Conservation (phyloP, 106 monocot species). For the Agapanthus africanus region DNA sequence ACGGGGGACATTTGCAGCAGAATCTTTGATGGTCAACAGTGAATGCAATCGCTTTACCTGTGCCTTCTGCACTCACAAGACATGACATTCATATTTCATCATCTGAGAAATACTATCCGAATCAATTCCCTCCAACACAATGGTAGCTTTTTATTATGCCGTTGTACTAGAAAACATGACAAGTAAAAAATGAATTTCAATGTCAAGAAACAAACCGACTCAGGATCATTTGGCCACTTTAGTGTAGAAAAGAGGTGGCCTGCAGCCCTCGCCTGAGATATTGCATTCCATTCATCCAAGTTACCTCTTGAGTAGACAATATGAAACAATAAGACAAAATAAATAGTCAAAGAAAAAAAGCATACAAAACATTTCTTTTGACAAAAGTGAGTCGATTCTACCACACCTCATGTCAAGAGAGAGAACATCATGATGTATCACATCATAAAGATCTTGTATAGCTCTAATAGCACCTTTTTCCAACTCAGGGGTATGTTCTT, state of each 20-base stretch:
- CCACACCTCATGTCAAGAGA: constrained; percentile 58
- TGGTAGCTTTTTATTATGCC: too few species aligned
- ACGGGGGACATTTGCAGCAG: constrained; percentile 72
- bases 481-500: constrained; percentile 44
- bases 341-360: background rate
- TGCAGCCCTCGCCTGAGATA: constrained; percentile 59
- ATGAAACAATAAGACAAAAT: background rate
- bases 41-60: constrained; percentile 70
- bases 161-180: background rate
- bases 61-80: constrained; percentile 32
- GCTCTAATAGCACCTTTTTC: constrained; percentile 72
- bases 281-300: constrained; percentile 48
- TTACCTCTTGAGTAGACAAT: constrained; percentile 31
- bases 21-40: constrained; percentile 75
- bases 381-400: background rate
- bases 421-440: constrained; percentile 74
- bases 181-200: background rate
- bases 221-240: constrained; percentile 77
- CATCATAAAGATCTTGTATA: constrained; percentile 90
- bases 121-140: background rate
- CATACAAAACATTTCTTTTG: background rate
- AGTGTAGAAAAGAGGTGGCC: constrained; percentile 73
- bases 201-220: constrained; percentile 37
- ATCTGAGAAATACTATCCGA: background rate
- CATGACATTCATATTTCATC: background rate